These are phyloP conservation scores for Tuber umbilicatum DNA, from an alignment of 495 filamentous ascomycete genomes.

Conservation along the genomic window DNA sequence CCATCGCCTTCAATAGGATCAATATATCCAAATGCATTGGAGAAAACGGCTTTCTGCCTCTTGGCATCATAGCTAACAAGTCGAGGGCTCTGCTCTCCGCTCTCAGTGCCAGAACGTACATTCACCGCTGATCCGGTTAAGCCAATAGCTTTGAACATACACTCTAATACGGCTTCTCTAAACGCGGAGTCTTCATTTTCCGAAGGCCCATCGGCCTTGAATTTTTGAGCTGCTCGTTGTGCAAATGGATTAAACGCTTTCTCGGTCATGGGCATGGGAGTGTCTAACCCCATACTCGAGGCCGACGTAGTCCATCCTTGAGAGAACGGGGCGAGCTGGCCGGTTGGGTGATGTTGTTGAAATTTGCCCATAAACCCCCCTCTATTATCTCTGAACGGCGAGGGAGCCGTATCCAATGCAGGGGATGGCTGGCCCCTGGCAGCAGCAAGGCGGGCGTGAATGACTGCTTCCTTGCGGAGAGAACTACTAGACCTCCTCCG, in stretches of 20 bases:
- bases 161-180: conserved; percentile 82
- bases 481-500: conserved; percentile 66
- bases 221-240: conserved; percentile 32
- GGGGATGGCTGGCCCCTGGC: conserved; percentile 38
- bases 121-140: conserved; percentile 59
- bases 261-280: conserved; percentile 31
- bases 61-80: conserved; percentile 79
- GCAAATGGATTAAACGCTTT: conserved; percentile 42
- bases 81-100: conserved; percentile 74
- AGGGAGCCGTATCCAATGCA: conserved; percentile 38
- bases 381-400: conserved; percentile 24
- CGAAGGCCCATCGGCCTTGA: conserved; percentile 35
- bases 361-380: conserved; percentile 12
- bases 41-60: conserved; percentile 76
- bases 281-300: conserved; percentile 14
- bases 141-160: conserved; percentile 91
- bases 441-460: conserved; percentile 51
- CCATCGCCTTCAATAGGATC: conserved; percentile 83
- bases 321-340: conserved; percentile 17
- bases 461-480: conserved; percentile 72
- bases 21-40: conserved; percentile 90
- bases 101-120: conserved; percentile 58
- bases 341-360: conserved; percentile 11
- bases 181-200: conserved; percentile 76
- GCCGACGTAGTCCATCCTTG: conserved; percentile 29